Percentiles rank a stretch among this genome's conserved stretches.
These are phyloP conservation scores for Oryza glaberrima DNA, from an alignment of 176 grass and related monocot genomes.

Conservation along the genomic window DNA sequence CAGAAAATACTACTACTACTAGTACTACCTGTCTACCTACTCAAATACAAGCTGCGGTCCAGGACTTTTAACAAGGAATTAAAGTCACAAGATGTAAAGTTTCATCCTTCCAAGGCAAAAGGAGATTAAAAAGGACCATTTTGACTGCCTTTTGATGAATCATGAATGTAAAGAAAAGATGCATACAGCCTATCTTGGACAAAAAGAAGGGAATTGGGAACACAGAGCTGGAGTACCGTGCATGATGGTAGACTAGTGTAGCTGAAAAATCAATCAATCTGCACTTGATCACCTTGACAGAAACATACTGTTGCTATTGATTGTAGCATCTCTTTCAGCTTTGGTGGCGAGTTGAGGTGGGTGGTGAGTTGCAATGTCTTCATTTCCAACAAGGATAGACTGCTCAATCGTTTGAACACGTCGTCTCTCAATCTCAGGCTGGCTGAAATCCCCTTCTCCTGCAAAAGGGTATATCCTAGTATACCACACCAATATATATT, in stretches of 20 bases:
- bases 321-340: conserved; percentile 14
- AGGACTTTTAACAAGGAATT: background rate
- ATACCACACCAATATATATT: background rate
- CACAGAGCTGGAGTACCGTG: background rate
- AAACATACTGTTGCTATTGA: background rate
- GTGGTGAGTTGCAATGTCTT: conserved; percentile 15
- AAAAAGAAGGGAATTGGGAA: background rate
- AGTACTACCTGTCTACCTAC: background rate
- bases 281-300: background rate
- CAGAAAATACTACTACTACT: background rate
- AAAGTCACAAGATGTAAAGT: background rate
- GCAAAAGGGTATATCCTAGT: background rate
- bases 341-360: conserved; percentile 24
- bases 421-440: background rate
- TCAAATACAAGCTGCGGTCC: background rate
- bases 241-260: background rate
- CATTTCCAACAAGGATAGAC: conserved; percentile 15
- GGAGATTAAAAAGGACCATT: background rate
- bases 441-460: background rate
- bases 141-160: conserved; percentile 18
- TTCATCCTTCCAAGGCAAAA: background rate
- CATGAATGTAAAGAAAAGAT: background rate
- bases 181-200: background rate
- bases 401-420: background rate
- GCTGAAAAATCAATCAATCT: background rate